Base-by-base conservation (phyloP, 1,139 yeast genomes). In the Blastobotrys niveus region DNA sequence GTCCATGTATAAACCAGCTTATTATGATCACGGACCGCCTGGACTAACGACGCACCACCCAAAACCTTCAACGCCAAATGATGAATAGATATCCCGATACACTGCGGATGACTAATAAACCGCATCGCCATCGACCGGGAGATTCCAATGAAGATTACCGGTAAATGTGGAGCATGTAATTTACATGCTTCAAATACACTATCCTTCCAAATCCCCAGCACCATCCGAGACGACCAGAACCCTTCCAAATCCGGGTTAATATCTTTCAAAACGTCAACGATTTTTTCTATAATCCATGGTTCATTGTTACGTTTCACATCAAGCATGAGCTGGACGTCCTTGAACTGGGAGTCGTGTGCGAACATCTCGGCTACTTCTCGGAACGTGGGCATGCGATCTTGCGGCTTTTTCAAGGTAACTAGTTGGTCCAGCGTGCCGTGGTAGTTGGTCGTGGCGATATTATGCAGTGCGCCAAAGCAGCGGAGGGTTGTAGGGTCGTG, bases 161-260 rank as follows among this genome's bases (percentile, higher is more conserved):
- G 68, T 44, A 78, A 71, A 12, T 63, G 64, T 1, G 74, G 64
- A 4, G 72, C 67, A 12, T 71, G 64, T 21, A 54, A 54, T 36
- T 66, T 62, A 10, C 75, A 76, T 50, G 72, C 78, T 51, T 76
- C 73, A 52, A 83, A 73, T 58, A 82, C 83, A 46, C 76, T 76
- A 42, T 81, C 61, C 51, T 76, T 70, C 97, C 97, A 91, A 27
- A 89, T 64, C 0, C 97, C 97, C 59, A 87, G 77, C 45, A 82
- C 80, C 39, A 87, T 66, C 39, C 77, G 73, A 26, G 71, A 67
- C 44, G 73, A 71, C 96, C 96, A 89, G 66, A 72, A 84, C n/a
- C n/a, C n/a, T 14, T 63, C 57, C 32, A 77, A 47, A 58, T 82
- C 80, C 19, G 67, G 58, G 34, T 74, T 68, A 5, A 75, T 74